Conservation (phyloP, 306 rosid species). For the Lagenaria siceraria region DNA sequence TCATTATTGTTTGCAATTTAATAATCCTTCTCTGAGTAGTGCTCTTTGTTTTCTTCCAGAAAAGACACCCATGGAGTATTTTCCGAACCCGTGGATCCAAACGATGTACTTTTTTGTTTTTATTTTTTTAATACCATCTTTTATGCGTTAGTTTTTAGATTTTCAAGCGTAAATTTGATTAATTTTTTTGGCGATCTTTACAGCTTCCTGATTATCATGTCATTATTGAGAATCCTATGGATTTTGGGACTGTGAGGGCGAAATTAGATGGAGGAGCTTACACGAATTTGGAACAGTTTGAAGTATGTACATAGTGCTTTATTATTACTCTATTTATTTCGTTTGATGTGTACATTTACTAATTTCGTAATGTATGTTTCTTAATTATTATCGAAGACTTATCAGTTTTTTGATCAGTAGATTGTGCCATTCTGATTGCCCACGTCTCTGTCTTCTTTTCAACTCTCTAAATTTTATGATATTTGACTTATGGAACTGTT, state of each 20-base stretch:
- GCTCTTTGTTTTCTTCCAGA: conserved; percentile 36
- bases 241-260: conserved; percentile 69
- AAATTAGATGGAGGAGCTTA: conserved; percentile 63
- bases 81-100: conserved; percentile 90
- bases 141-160: not conserved
- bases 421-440: not conserved
- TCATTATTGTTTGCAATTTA: conserved; percentile 13
- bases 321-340: not conserved
- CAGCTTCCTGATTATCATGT: conserved; percentile 96
- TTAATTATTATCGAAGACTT: not conserved
- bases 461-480: not conserved
- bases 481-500: not conserved
- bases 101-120: conserved; percentile 38
- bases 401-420: not conserved
- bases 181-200: conserved; percentile 14
- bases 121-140: not conserved
- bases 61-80: conserved; percentile 92
- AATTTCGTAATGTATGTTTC: not conserved
- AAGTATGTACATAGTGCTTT: conserved; percentile 38
- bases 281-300: conserved; percentile 55
- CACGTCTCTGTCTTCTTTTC: not conserved
- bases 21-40: conserved; percentile 18
- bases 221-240: conserved; percentile 69
- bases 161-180: conserved; percentile 4
- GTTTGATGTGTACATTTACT: not conserved